phyloP scores from a whole-genome alignment of 345 rosid genomes.

The Heritiera fomes region DNA sequence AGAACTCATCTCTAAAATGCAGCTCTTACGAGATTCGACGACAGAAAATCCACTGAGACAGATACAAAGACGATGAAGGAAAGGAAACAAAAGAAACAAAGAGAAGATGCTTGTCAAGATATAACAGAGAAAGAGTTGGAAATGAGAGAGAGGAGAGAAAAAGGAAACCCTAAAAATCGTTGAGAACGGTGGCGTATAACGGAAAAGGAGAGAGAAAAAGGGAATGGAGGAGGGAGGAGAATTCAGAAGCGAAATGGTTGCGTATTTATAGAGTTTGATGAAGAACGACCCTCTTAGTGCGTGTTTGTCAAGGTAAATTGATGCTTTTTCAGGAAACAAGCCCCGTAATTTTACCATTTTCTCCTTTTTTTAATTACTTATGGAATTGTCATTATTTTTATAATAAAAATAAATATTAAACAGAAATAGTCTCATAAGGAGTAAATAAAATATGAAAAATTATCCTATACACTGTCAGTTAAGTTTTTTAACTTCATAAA shows the following conservation, averaged over 20 bases:
- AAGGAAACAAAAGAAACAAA: background rate
- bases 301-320: constrained; percentile 61
- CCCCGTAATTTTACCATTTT: constrained; percentile 17
- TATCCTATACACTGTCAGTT: too few species aligned
- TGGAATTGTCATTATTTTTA: background rate
- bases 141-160: background rate
- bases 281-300: constrained; percentile 30
- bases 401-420: background rate
- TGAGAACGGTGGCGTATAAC: constrained; percentile 15
- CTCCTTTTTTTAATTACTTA: background rate
- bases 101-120: background rate
- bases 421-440: background rate
- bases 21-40: constrained; percentile 3
- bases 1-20: constrained; percentile 14
- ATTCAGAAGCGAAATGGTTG: constrained; percentile 21
- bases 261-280: constrained; percentile 64
- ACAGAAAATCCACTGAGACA: background rate
- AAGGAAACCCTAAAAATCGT: constrained; percentile 30
- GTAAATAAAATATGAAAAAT: background rate
- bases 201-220: constrained; percentile 18
- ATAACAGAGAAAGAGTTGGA: background rate
- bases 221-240: background rate
- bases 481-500: too few species aligned
- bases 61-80: background rate
- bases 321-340: constrained; percentile 35